These are phyloP conservation scores for Cardiospermum halicacabum DNA, from an alignment of 345 rosid species.

Conservation along the genomic window DNA sequence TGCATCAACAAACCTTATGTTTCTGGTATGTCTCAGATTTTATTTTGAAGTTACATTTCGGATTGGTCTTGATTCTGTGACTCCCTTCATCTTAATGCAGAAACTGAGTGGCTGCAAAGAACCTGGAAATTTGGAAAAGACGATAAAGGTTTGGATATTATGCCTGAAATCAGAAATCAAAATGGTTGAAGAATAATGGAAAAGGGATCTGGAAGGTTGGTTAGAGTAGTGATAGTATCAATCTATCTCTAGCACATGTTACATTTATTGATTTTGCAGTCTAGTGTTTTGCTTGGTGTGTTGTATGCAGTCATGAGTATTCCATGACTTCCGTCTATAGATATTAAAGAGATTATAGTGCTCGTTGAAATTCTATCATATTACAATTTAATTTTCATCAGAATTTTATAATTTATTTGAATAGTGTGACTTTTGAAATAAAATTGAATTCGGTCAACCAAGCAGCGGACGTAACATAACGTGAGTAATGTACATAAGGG, in stretches of 20 bases:
- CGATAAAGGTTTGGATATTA: constrained; percentile 9
- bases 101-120: constrained; percentile 8
- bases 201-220: constrained; percentile 12
- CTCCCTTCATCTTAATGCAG: constrained; percentile 21
- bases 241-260: constrained; percentile 12
- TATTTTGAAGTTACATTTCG: background rate
- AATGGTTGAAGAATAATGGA: constrained; percentile 12
- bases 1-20: background rate
- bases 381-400: too few relatives aligned
- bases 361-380: too few relatives aligned
- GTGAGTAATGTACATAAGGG: too few relatives aligned
- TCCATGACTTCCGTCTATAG: constrained; percentile 9
- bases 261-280: constrained; percentile 14
- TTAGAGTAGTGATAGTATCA: constrained; percentile 14
- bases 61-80: constrained; percentile 1
- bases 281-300: constrained; percentile 15
- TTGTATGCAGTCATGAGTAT: constrained; percentile 19
- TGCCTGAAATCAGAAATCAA: constrained; percentile 13
- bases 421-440: too few relatives aligned
- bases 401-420: too few relatives aligned
- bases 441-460: too few relatives aligned
- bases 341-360: constrained; percentile 11
- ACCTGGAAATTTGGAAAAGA: constrained; percentile 9
- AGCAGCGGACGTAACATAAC: too few relatives aligned
- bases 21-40: background rate